Base-by-base conservation (phyloP, 2,329 filamentous ascomycete genomes). In the Diplodia scrobiculata region DNA sequence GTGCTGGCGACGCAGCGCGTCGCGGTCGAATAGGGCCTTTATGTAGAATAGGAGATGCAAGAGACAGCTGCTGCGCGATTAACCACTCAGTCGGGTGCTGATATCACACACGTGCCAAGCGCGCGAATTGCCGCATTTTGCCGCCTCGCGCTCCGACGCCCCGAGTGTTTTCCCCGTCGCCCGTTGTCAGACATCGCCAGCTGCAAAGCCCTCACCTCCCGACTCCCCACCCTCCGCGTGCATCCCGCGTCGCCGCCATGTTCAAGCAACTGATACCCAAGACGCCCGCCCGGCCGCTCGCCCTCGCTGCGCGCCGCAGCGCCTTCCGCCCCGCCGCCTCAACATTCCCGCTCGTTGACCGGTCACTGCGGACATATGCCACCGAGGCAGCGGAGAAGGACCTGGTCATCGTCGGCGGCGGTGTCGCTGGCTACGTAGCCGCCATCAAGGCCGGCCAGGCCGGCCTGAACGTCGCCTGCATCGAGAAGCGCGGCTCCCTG, bases 381-480 rank as follows among this genome's bases (percentile, higher is more conserved):
- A 84, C 81, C 70, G 80, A 84, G 73, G 77, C 84, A 76, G 80
- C 93, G 80, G 92, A 97, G 80, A 96, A 97, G 81, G 95, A 99
- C 80, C 85, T 99, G 66, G 90, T 99, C 76, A 93, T 99, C 81
- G 97, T 99, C 76, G 95, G 95, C 76, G 95, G 95, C 79, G 95
- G 95, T 83, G 95, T 98, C 75, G 95, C 94, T 73, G 95, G 95
- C 77, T 99, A 99, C 83, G 95, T 99, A 75, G 94, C 95, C 71
- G 95, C 95, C 74, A 99, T 99, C 85, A 99, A 98, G 84, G 95
- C 95, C 75, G 95, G 93, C 68, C 95, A 99, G 81, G 92, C 96
- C 79, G 95, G 95, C 75, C 81, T 99, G 79, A 98, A 97, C 88
- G 94, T 97, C 70, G 87, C 92, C 68, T 99, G 95, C 82, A 96